A percentile compares a stretch with the other conserved stretches of the same genome.
These are phyloP conservation scores for Phytophthora podocarpi DNA, from an alignment of 352 stramenopile genomes.

Conservation along the genomic window DNA sequence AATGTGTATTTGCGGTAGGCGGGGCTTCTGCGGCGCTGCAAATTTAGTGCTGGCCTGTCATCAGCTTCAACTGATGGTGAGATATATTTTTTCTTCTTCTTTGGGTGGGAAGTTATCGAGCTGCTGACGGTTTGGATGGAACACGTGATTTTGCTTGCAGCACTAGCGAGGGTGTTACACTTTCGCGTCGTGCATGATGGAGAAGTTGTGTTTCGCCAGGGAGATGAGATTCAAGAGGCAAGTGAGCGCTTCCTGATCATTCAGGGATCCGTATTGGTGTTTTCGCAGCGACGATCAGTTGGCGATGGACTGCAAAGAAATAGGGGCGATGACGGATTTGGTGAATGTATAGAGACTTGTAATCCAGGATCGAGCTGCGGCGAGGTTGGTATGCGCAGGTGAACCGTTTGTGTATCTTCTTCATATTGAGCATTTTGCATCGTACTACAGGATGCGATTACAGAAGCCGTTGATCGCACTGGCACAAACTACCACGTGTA, in stretches of 20 bases:
- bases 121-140: not conserved
- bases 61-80: conserved; percentile 49
- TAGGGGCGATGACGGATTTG: conserved; percentile 14
- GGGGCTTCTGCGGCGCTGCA: conserved; percentile 42
- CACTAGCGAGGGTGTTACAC: conserved; percentile 35
- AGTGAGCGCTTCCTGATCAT: conserved; percentile 51
- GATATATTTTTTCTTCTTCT: not conserved
- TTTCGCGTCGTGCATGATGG: conserved; percentile 49
- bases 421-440: not conserved
- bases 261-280: conserved; percentile 47
- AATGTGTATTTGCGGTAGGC: conserved; percentile 29
- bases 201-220: conserved; percentile 50
- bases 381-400: conserved; percentile 37
- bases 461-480: conserved; percentile 40
- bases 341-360: conserved; percentile 46
- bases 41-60: conserved; percentile 36
- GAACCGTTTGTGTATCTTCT: not conserved
- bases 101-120: not conserved
- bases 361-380: conserved; percentile 41
- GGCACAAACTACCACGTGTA: conserved; percentile 50
- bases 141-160: too few relatives aligned
- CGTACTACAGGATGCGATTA: conserved; percentile 37
- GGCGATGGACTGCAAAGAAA: not conserved
- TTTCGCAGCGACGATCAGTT: conserved; percentile 32
- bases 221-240: conserved; percentile 39